Base-by-base conservation (phyloP, 495 filamentous ascomycete genomes). In the Aspergillus ellipticus region DNA sequence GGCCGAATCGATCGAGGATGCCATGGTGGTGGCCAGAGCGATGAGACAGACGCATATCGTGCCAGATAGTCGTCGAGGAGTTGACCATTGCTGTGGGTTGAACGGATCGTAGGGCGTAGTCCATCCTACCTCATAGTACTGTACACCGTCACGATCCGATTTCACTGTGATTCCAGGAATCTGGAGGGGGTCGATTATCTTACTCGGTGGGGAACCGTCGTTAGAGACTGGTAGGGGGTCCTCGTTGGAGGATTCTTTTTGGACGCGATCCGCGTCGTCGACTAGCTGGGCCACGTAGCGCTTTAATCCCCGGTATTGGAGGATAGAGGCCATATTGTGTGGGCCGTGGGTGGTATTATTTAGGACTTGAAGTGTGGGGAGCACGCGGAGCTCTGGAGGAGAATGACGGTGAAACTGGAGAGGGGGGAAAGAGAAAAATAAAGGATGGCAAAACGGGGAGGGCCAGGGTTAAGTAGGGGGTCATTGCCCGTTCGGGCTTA, bases 101-200 rank as follows among this genome's bases (percentile, higher is more conserved):
- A 51, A 41, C 4, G 49, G 49, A 41, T 51, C 49, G 8, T 51
- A 7, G 2, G 49, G 29, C 2, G 28, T 37, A 15, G 49, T 17
- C 49, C 49, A 51, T 29, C 22, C 29, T 10, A 51, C 49, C 49
- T 51, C 16, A 13, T 39, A 51, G 24, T 51, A 51, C 49, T 51
- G 20, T 11, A 20, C 29, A 37, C 31, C 49, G 22, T 37, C 21
- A n/a, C 22, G 31, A 21, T 51, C 49, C n/a, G 22, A 21, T 24
- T 51, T 17, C n/a, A 37, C 3, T 0, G 49, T 35, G 20, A 51
- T 51, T 26, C 49, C 49, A n/a, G 31, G 49, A 22, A 51, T 51
- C 9, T 35, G 49, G 21, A 16, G n/a, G 49, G 35, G 35, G n/a
- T 39, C 35, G 13, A n/a, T 39, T 8, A n/a, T n/a, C 13, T 39